Evolutionary conservation across 1,139 yeast species (phyloP), one percentile per base, ranked within the genome.

Genomic region (Wickerhamomyces sp.): DNA sequence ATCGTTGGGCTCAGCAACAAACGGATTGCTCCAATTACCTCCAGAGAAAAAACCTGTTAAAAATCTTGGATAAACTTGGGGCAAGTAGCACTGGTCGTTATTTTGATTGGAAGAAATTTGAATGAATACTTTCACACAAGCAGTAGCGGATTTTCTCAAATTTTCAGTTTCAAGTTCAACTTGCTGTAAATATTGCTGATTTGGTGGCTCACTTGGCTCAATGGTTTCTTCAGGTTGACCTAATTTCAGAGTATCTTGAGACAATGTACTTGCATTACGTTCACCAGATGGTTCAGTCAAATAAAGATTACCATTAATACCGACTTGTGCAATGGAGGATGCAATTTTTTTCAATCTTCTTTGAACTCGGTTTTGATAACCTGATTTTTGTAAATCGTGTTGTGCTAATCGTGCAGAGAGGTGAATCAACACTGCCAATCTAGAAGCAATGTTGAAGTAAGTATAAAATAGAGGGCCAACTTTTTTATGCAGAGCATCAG

Each of bases 1-100:
- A 31, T 51, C 56, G 26, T 46, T 45, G 21, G 55, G 57, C 10
- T 71, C 64, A 7, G 69, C 63, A 47, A 76, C 77, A 49, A 81
- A 79, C 24, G 85, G 85, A 51, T 81, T 82, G 37, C 78, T 72
- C 81, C 87, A 82, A 49, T 80, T 79, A 8, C 88, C 89, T 9
- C 88, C 90, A 51, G 78, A 79, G 55, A 78, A 82, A 42, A 75
- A 80, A 35, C 78, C 76, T 27, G 70, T 65, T 8, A 82, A 59
- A 51, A 81, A 79, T 42, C 92, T 64, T n/a, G 90, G 86, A 48
- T 79, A 75, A 3, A 78, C 64, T 54, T 81, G 82, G 0, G 90
- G 90, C 21, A 82, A 53, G 34, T 71, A 63, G 7, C 59, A 52
- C 39, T 59, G 58, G 7, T 51, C 51, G 27, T 52, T 51, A 21